A percentile compares a stretch with the other conserved stretches of the same genome.
phyloP scores from a whole-genome alignment of 257 asterid species.

The Nicotiana otophora region DNA sequence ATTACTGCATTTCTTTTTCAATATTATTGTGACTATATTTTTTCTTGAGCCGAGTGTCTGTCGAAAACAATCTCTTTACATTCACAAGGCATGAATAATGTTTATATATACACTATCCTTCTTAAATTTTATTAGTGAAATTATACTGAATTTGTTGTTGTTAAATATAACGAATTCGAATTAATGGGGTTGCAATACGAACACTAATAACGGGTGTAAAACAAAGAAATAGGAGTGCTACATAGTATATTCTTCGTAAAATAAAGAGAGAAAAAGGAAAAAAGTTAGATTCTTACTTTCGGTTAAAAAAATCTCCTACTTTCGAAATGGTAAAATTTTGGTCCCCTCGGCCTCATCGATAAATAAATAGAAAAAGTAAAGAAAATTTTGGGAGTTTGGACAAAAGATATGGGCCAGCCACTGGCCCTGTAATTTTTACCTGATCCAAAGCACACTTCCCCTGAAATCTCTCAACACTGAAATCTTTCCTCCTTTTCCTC shows the following conservation, averaged over 20 bases:
- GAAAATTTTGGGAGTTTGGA: not conserved
- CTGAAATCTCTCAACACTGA: not conserved
- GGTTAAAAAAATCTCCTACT: not conserved
- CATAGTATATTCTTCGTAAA: no score
- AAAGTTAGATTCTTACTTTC: not conserved
- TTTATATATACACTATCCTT: fast-evolving
- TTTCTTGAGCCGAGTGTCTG: no score
- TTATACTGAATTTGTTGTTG: no score
- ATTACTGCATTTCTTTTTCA: no score
- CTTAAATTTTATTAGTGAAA: no score
- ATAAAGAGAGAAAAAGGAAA: not conserved
- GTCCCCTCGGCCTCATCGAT: not conserved
- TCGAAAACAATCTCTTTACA: fast-evolving
- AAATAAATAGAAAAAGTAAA: not conserved
- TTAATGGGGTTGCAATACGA: no score
- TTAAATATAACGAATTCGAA: no score
- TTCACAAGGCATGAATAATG: fast-evolving
- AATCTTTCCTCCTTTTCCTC: not conserved
- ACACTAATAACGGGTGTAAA: no score
- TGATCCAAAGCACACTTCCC: not conserved
- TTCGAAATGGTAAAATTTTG: not conserved
- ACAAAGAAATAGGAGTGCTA: no score
- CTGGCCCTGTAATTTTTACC: not conserved
- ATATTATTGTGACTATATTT: fast-evolving
- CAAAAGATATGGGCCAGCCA: not conserved